Conservation (phyloP, 176 grass and related monocot genomes). For the Stipa capillata region DNA sequence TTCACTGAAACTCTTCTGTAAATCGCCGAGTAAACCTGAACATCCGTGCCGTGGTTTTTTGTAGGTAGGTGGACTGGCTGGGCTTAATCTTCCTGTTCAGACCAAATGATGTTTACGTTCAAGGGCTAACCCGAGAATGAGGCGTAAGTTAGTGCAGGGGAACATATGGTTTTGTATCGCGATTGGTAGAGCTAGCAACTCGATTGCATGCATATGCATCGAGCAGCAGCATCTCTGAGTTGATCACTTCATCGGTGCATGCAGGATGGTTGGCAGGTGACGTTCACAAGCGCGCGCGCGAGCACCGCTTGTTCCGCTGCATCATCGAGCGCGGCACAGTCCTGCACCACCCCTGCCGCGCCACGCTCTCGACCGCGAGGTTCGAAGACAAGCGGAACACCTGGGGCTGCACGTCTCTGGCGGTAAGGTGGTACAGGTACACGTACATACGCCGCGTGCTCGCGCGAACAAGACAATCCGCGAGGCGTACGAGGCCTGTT, state of each 20-base stretch:
- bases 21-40: neutral
- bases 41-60: neutral
- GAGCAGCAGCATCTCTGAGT: too few species aligned
- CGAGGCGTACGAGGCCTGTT: neutral
- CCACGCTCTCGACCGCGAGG: neutral
- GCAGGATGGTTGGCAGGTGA: too few species aligned
- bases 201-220: too few species aligned
- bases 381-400: neutral
- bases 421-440: neutral
- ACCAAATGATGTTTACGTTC: too few species aligned
- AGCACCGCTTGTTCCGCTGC: neutral
- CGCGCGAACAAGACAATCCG: neutral
- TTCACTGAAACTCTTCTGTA: neutral
- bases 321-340: neutral
- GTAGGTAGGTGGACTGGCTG: too few species aligned
- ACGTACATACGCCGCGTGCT: too few species aligned
- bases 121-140: too few species aligned
- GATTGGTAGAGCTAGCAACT: too few species aligned
- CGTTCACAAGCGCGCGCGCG: neutral
- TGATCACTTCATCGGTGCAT: too few species aligned
- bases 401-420: neutral
- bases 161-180: too few species aligned
- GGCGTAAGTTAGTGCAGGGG: too few species aligned
- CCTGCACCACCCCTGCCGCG: neutral
- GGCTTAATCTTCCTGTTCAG: too few species aligned